These are phyloP conservation scores for Millerozyma miso DNA, from an alignment of 805 yeast genomes.

Conservation along the genomic window DNA sequence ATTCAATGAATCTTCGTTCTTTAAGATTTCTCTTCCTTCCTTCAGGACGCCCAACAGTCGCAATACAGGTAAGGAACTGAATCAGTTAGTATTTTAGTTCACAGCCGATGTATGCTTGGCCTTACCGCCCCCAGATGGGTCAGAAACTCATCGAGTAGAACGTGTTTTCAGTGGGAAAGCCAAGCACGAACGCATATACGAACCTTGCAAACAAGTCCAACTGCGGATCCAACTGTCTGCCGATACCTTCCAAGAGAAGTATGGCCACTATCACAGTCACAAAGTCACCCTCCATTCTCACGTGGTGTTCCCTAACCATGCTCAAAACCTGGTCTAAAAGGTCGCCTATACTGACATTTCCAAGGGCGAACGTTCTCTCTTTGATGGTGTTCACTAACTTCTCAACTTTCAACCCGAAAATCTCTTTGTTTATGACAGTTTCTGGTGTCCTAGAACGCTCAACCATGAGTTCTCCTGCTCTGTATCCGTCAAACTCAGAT, in stretches of 20 bases:
- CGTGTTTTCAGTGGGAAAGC: conserved; percentile 36
- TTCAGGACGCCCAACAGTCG: conserved; percentile 71
- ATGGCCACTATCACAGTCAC: conserved; percentile 94
- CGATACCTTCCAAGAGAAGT: conserved; percentile 87
- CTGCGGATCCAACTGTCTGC: conserved; percentile 89
- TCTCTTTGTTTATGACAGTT: conserved; percentile 77
- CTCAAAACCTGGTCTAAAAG: conserved; percentile 77
- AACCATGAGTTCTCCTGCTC: conserved; percentile 93
- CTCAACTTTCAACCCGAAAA: conserved; percentile 85
- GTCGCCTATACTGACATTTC: conserved; percentile 89
- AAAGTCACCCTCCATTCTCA: conserved; percentile 96
- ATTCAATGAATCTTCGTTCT: conserved; percentile 57
- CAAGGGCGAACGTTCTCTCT: conserved; percentile 85
- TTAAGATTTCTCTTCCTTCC: conserved; percentile 57
- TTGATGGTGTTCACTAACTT: conserved; percentile 76
- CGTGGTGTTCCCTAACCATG: conserved; percentile 94
- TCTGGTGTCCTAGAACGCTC: conserved; percentile 94
- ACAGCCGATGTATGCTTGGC: neutral
- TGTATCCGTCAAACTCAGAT: conserved; percentile 88
- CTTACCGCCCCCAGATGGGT: neutral
- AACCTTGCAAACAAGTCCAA: conserved; percentile 94
- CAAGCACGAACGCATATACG: conserved; percentile 51
- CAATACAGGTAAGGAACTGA: conserved; percentile 75
- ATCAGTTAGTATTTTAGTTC: conserved; percentile 16
- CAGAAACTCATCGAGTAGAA: conserved; percentile 3